phyloP scores from a whole-genome alignment of 805 yeast genomes.

The Osmozyma mogii region DNA sequence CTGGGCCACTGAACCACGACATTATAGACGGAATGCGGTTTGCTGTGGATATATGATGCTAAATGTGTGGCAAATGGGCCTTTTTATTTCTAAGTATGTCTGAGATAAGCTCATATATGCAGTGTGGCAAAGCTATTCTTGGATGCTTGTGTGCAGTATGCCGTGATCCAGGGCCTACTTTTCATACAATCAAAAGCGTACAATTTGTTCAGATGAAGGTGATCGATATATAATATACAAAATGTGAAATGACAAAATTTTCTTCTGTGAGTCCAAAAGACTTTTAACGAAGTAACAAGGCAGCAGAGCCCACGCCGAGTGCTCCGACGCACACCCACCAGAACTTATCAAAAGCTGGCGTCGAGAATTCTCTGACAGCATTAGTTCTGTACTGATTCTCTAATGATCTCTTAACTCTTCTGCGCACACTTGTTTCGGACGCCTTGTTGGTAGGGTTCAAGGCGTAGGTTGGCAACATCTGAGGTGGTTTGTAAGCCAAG shows the following conservation, averaged over 20 bases:
- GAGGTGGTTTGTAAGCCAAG: slow-evolving; percentile 87
- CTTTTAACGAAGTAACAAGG: slow-evolving; percentile 18
- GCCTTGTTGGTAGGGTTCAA: slow-evolving; percentile 70
- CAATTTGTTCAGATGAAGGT: too few species aligned
- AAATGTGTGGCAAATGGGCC: too few species aligned
- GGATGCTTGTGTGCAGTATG: too few species aligned
- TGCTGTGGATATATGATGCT: too few species aligned
- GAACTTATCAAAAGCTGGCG: slow-evolving; percentile 33
- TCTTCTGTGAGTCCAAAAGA: too few species aligned
- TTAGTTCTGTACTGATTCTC: slow-evolving; percentile 76
- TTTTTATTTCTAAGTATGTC: too few species aligned
- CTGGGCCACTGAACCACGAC: slow-evolving; percentile 46
- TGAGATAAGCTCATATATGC: too few species aligned
- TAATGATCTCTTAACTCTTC: slow-evolving; percentile 59
- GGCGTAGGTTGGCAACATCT: slow-evolving; percentile 91
- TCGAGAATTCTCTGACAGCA: slow-evolving; percentile 45
- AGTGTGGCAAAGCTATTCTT: too few species aligned
- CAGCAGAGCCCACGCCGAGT: slow-evolving; percentile 33
- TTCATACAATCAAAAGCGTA: too few species aligned
- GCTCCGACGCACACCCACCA: slow-evolving; percentile 51
- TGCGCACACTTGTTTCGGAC: slow-evolving; percentile 30
- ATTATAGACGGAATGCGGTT: slow-evolving; percentile 14
- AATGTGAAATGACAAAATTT: too few species aligned
- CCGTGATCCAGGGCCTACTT: too few species aligned
- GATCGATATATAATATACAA: too few species aligned